Evolutionary conservation across 495 filamentous ascomycete species (phyloP).

Genomic region (Glonium stellatum): DNA sequence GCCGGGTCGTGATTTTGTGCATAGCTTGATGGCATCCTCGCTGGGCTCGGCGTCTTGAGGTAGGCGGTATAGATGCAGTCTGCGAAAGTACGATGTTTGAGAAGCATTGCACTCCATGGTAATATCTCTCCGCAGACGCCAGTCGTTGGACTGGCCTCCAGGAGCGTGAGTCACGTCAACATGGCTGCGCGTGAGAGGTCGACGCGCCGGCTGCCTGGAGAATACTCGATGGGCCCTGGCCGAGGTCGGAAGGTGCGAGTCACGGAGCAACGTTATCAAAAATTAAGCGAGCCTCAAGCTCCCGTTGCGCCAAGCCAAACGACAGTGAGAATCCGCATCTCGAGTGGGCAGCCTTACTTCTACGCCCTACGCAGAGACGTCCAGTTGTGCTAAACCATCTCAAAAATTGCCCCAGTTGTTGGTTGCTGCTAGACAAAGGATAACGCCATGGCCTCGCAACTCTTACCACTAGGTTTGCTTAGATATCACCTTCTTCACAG

Average conservation of each 20-base stretch:
- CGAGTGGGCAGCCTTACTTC: too few species aligned
- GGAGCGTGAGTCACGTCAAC: neutral
- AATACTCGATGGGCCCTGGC: neutral
- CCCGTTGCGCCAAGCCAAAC: too few species aligned
- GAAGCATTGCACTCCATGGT: constrained; percentile 12
- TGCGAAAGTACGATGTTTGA: neutral
- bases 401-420: neutral
- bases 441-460: constrained; percentile 1
- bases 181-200: neutral
- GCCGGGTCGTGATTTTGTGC: neutral
- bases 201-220: neutral
- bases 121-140: neutral
- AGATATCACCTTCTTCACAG: neutral
- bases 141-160: neutral
- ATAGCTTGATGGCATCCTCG: neutral
- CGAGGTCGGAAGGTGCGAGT: too few species aligned
- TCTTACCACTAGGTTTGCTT: constrained; percentile 36
- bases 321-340: too few species aligned
- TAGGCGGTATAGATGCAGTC: neutral
- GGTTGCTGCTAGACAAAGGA: neutral
- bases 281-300: too few species aligned
- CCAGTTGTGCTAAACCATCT: neutral
- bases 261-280: too few species aligned
- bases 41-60: neutral
- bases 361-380: too few species aligned